Percentiles rank a stretch among this genome's conserved stretches.
Evolutionary conservation across 2,329 filamentous ascomycete species (phyloP).

Genomic region (Cladorrhinum sp.): DNA sequence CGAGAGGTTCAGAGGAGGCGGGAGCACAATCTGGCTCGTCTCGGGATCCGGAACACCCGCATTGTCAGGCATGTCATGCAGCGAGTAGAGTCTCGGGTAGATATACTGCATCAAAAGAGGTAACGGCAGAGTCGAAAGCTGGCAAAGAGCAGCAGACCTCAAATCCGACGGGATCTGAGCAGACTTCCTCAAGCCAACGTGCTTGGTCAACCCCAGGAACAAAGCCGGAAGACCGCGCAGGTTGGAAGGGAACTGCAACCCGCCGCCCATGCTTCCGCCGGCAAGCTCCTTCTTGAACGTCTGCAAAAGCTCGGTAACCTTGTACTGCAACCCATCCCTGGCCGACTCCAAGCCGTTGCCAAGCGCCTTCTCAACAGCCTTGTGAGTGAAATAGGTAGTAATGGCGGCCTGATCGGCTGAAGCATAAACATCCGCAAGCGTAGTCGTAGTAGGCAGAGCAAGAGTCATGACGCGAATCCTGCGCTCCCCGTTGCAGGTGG

Average conservation of each 20-base stretch:
- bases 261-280: constrained; percentile 91
- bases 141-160: constrained; percentile 84
- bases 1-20: constrained; percentile 79
- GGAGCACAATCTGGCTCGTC: constrained; percentile 85
- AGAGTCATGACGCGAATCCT: constrained; percentile 93
- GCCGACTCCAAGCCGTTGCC: constrained; percentile 86
- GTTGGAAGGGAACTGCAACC: constrained; percentile 91
- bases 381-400: constrained; percentile 92
- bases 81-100: constrained; percentile 77
- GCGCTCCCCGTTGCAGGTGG: constrained; percentile 94
- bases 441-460: constrained; percentile 87
- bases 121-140: constrained; percentile 89
- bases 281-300: constrained; percentile 97
- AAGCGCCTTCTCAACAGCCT: constrained; percentile 87
- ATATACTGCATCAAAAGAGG: constrained; percentile 92
- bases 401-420: constrained; percentile 94
- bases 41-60: constrained; percentile 80
- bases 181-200: constrained; percentile 88
- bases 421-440: constrained; percentile 85
- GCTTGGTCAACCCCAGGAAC: constrained; percentile 94
- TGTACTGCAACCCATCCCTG: constrained; percentile 83
- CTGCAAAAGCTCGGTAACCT: constrained; percentile 86
- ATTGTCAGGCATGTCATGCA: constrained; percentile 95
- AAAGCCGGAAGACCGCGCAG: constrained; percentile 82
- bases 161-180: constrained; percentile 93